Conservation (phyloP, 331 rosid genomes). For the Pyracantha coccinea region DNA sequence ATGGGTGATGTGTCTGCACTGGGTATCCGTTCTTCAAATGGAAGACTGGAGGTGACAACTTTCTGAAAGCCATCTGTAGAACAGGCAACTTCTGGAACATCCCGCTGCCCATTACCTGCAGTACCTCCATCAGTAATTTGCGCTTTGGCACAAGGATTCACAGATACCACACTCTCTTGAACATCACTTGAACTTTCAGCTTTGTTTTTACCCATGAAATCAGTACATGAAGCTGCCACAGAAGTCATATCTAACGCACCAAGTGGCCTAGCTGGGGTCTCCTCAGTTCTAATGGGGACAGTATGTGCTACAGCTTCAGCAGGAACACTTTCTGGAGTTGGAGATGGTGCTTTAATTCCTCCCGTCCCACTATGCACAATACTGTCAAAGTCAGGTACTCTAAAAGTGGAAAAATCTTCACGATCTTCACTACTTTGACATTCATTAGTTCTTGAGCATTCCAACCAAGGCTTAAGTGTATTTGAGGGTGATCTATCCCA, state of each 20-base stretch:
- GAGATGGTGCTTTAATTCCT: conserved; percentile 12
- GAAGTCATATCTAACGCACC: conserved; percentile 17
- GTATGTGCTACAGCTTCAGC: conserved; percentile 11
- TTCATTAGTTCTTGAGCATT: conserved; percentile 18
- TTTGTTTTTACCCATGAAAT: conserved; percentile 2
- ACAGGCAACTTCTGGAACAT: conserved; percentile 12
- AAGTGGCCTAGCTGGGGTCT: conserved; percentile 9
- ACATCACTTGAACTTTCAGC: conserved; percentile 21
- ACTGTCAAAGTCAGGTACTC: conserved; percentile 10
- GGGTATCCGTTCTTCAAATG: conserved; percentile 16
- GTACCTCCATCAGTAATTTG: conserved; percentile 13
- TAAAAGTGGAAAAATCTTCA: conserved; percentile 4
- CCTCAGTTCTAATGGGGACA: conserved; percentile 10
- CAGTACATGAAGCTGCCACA: conserved; percentile 4
- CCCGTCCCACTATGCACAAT: conserved; percentile 7
- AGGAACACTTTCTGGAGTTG: conserved; percentile 17
- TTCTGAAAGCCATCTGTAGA: conserved; percentile 10
- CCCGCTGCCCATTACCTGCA: conserved; percentile 8
- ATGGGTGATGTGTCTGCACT: conserved; percentile 9
- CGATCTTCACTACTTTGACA: conserved; percentile 13
- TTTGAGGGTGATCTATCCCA: conserved; percentile 16
- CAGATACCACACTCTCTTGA: conserved; percentile 19
- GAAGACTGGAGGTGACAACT: neutral
- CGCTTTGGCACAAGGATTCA: conserved; percentile 14
- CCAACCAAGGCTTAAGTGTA: conserved; percentile 21